Conservation (phyloP, 352 stramenopile genomes). For the Blastocystis sp. region DNA sequence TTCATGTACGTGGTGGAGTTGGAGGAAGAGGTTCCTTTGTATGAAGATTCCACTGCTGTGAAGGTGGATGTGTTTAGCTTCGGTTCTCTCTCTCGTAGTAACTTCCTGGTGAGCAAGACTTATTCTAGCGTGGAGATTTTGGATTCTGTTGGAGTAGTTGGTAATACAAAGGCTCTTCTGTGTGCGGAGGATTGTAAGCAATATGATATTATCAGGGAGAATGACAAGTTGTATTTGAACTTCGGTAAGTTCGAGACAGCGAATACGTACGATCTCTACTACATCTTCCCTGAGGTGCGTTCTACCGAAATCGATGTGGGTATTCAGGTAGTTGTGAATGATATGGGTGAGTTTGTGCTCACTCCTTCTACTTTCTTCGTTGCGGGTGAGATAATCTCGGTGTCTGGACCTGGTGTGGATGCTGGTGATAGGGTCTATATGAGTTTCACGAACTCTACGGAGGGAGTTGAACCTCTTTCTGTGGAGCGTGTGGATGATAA, state of each 20-base stretch:
- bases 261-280: neutral
- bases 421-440: slow-evolving; percentile 6
- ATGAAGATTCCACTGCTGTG: neutral
- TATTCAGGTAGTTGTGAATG: neutral
- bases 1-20: slow-evolving; percentile 12
- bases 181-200: neutral
- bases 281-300: slow-evolving; percentile 15
- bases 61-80: slow-evolving; percentile 35
- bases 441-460: neutral
- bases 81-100: neutral
- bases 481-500: neutral
- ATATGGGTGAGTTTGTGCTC: neutral
- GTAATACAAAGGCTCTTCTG: neutral
- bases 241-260: neutral
- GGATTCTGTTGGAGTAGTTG: slow-evolving; percentile 8
- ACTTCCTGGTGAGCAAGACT: slow-evolving; percentile 12
- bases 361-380: slow-evolving; percentile 4
- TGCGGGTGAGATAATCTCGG: neutral
- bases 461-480: neutral
- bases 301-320: neutral
- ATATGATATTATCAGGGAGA: neutral
- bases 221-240: slow-evolving; percentile 22
- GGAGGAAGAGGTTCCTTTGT: neutral
- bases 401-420: slow-evolving; percentile 9
- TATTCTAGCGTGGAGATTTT: slow-evolving; percentile 8